A percentile compares a stretch with the other conserved stretches of the same genome.
Conservation (phyloP, 257 asterid species). For the Capsicum chinense region DNA sequence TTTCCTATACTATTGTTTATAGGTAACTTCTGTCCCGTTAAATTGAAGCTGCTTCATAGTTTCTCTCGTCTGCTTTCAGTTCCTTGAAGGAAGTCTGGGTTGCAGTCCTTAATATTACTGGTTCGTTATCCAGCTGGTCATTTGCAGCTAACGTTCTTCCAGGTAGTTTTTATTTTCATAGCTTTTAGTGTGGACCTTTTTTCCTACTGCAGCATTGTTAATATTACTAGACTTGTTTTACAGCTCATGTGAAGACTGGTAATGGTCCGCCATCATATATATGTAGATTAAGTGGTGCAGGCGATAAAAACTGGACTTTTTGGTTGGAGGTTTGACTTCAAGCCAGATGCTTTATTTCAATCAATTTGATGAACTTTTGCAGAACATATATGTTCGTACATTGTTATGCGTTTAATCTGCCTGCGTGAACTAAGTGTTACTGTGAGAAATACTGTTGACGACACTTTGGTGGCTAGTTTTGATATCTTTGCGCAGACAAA, state of each 20-base stretch:
- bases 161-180: constrained; percentile 56
- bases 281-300: constrained; percentile 80
- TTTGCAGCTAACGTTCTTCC: constrained; percentile 71
- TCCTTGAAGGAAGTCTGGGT: constrained; percentile 92
- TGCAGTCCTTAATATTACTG: constrained; percentile 87
- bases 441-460: neutral
- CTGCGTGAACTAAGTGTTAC: neutral
- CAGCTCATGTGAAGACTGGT: constrained; percentile 68
- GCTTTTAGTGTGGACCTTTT: constrained; percentile 4
- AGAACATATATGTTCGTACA: neutral
- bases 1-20: neutral
- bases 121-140: constrained; percentile 95
- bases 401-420: neutral
- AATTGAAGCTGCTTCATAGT: neutral
- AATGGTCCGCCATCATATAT: constrained; percentile 80
- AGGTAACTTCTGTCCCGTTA: neutral
- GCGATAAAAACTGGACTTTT: constrained; percentile 83
- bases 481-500: neutral
- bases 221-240: constrained; percentile 36
- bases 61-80: constrained; percentile 51
- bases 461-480: neutral
- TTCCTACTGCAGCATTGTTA: constrained; percentile 33
- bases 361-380: constrained; percentile 22
- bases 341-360: constrained; percentile 1
- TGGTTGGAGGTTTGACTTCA: constrained; percentile 86